Conservation (phyloP, 2,329 filamentous ascomycete species). For the Simplicillium aogashimaense region DNA sequence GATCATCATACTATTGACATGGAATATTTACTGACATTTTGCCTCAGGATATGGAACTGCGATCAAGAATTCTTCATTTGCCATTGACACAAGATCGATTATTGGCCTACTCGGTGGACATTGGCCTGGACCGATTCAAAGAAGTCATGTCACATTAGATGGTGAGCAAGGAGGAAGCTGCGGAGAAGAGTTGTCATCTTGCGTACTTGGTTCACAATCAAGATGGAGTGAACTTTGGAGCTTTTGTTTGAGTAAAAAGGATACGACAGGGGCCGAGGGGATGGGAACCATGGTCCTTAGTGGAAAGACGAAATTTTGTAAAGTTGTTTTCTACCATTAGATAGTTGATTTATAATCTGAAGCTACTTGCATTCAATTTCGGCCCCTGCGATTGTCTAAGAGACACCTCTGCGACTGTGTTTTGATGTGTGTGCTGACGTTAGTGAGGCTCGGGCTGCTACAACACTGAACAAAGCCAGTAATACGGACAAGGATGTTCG, state of each 20-base stretch:
- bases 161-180: background rate
- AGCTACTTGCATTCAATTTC: too few relatives aligned
- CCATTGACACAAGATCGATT: constrained; percentile 66
- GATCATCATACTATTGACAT: background rate
- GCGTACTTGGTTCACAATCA: background rate
- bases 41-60: constrained; percentile 24
- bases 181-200: background rate
- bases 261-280: background rate
- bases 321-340: background rate
- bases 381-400: too few relatives aligned
- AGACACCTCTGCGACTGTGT: too few relatives aligned
- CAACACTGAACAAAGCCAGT: too few relatives aligned
- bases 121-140: constrained; percentile 60
- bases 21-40: background rate
- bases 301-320: background rate
- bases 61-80: constrained; percentile 40
- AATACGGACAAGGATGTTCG: constrained; percentile 1
- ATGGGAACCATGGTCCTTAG: background rate
- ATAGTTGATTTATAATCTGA: too few relatives aligned
- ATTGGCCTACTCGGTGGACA: constrained; percentile 58
- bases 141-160: constrained; percentile 44
- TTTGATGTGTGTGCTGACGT: too few relatives aligned
- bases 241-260: background rate
- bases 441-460: too few relatives aligned
- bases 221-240: background rate